phyloP scores from a whole-genome alignment of 495 filamentous ascomycete genomes.

The Sporormia fimetaria region DNA sequence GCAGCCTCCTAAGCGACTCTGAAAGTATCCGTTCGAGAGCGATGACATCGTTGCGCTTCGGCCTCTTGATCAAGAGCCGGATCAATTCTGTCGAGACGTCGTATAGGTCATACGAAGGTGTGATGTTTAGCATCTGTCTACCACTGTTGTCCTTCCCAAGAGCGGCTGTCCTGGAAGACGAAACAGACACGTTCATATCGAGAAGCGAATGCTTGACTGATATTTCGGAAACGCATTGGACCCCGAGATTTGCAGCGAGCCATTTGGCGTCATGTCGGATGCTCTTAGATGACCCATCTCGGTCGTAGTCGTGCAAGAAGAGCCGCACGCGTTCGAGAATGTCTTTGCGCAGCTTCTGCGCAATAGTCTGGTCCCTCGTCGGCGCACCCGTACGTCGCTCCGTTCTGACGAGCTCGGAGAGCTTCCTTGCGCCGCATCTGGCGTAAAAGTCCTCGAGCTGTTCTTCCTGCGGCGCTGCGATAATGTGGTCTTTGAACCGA shows the following conservation, averaged over 20 bases:
- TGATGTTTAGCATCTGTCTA: constrained; percentile 46
- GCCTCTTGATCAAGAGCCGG: constrained; percentile 64
- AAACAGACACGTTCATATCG: constrained; percentile 41
- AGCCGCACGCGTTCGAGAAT: constrained; percentile 77
- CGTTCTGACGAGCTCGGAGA: constrained; percentile 50
- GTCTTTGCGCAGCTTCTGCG: constrained; percentile 55
- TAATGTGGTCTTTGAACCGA: constrained; percentile 67
- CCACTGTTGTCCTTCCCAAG: constrained; percentile 54
- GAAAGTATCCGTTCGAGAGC: constrained; percentile 80
- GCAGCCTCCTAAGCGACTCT: constrained; percentile 64
- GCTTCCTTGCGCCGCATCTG: constrained; percentile 46
- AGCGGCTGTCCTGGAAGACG: constrained; percentile 32
- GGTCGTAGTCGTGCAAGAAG: constrained; percentile 65
- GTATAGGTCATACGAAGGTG: constrained; percentile 63
- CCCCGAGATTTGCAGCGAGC: constrained; percentile 74
- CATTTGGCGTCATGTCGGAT: constrained; percentile 77
- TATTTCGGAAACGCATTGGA: constrained; percentile 60
- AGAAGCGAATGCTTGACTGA: constrained; percentile 60
- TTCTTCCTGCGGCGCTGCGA: constrained; percentile 83
- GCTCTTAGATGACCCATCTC: constrained; percentile 37
- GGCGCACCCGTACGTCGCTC: constrained; percentile 45
- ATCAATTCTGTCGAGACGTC: constrained; percentile 81
- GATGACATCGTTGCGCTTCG: constrained; percentile 71
- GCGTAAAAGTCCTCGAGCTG: constrained; percentile 71
- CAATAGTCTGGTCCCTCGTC: constrained; percentile 42